These are phyloP conservation scores for Albophoma yamanashiensis DNA, from an alignment of 2,329 filamentous ascomycete species.

Conservation along the genomic window DNA sequence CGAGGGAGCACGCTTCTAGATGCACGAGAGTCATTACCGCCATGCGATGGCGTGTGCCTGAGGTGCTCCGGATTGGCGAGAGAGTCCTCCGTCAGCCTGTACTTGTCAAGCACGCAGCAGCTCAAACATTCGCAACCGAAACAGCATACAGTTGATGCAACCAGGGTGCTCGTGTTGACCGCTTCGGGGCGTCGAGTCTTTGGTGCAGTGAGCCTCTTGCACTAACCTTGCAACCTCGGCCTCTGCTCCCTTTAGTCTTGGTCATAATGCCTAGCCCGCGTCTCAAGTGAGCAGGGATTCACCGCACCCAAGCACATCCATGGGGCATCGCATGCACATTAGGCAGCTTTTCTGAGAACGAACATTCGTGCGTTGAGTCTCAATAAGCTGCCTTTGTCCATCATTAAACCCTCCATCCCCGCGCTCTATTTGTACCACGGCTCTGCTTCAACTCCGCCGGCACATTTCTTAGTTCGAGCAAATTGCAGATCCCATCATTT, in stretches of 20 bases:
- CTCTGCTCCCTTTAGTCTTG: background rate
- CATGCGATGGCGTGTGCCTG: background rate
- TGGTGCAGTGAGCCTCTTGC: background rate
- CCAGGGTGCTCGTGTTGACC: background rate
- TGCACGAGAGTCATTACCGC: background rate
- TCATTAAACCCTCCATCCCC: background rate
- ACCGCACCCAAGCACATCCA: background rate
- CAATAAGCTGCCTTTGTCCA: background rate
- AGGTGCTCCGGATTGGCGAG: background rate
- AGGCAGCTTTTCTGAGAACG: background rate
- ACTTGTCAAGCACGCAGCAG: background rate
- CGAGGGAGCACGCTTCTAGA: background rate
- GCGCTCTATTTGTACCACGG: background rate
- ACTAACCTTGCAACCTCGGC: background rate
- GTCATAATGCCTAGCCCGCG: background rate
- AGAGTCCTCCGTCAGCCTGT: background rate
- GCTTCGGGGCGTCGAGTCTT: background rate
- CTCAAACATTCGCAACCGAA: too few species aligned
- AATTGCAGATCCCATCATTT: background rate
- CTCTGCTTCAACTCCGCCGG: too few species aligned
- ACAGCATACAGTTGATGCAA: background rate
- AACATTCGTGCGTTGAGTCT: background rate
- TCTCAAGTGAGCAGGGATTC: background rate
- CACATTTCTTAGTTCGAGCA: background rate
- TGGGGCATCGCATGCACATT: background rate